phyloP scores from a whole-genome alignment of 2,329 filamentous ascomycete genomes.

The Alternaria gaisen region DNA sequence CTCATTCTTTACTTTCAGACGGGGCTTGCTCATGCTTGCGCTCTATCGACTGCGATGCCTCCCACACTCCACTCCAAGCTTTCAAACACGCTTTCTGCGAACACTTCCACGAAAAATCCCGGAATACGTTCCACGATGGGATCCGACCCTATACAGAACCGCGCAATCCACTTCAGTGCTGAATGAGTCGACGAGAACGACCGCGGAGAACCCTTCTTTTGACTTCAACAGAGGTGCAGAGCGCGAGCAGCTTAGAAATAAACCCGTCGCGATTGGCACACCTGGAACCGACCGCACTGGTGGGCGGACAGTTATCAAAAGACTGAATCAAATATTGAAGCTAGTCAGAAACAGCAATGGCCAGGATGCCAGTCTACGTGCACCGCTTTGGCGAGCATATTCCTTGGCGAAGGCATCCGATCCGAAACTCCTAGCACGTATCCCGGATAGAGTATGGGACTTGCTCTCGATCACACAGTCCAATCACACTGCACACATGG shows the following conservation, averaged over 20 bases:
- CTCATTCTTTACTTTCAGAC: background rate
- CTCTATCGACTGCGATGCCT: slow-evolving; percentile 32
- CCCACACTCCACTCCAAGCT: slow-evolving; percentile 25
- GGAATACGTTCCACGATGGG: slow-evolving; percentile 35
- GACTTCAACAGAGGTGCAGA: slow-evolving; percentile 9
- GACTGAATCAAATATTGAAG: slow-evolving; percentile 26
- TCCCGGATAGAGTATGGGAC: slow-evolving; percentile 46
- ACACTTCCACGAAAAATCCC: slow-evolving; percentile 37
- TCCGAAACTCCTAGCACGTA: slow-evolving; percentile 22
- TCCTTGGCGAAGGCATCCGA: slow-evolving; percentile 27
- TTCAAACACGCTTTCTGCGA: slow-evolving; percentile 33
- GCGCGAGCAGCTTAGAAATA: slow-evolving; percentile 21
- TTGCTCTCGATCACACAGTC: slow-evolving; percentile 45
- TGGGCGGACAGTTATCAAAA: slow-evolving; percentile 9
- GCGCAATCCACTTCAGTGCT: background rate
- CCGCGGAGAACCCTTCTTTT: slow-evolving; percentile 4
- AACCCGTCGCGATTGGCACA: slow-evolving; percentile 2
- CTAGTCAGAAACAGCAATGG: slow-evolving; percentile 12
- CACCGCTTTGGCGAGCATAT: slow-evolving; percentile 46
- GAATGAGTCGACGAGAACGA: slow-evolving; percentile 1
- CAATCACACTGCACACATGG: slow-evolving; percentile 26
- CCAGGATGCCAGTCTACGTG: slow-evolving; percentile 12
- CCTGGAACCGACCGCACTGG: background rate
- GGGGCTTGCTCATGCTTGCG: slow-evolving; percentile 36
- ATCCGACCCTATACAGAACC: slow-evolving; percentile 34